Conservation (phyloP, 192 early-diverging fungal genomes). For the Martensiomyces pterosporus region DNA sequence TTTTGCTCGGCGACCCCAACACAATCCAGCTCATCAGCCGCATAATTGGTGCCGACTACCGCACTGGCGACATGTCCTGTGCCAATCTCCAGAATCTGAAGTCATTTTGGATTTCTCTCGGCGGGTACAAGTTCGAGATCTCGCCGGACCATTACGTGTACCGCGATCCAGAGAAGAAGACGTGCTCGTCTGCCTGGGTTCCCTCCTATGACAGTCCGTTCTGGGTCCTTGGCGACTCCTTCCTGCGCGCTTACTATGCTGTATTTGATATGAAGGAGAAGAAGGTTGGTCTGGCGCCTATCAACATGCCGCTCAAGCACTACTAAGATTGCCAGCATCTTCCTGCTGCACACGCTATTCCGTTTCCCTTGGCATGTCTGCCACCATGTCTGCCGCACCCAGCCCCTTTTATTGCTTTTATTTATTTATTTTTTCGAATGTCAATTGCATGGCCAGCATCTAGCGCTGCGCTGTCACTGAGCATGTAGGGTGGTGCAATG, state of each 20-base stretch:
- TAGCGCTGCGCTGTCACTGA: too few species aligned
- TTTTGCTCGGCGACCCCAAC: slow-evolving; percentile 43
- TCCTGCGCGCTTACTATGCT: slow-evolving; percentile 49
- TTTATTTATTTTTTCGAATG: slow-evolving; percentile 1
- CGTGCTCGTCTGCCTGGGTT: slow-evolving; percentile 47
- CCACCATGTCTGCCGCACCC: too few species aligned
- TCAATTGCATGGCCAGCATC: too few species aligned
- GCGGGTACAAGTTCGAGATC: slow-evolving; percentile 47
- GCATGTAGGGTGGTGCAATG: too few species aligned
- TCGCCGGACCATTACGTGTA: slow-evolving; percentile 45
- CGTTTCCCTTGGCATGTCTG: too few species aligned
- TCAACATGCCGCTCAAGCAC: slow-evolving; percentile 46
- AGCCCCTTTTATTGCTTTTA: slow-evolving; percentile 1
- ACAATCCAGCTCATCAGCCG: slow-evolving; percentile 46
- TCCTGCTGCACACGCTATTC: background rate
- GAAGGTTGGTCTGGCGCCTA: slow-evolving; percentile 48
- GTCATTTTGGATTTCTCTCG: slow-evolving; percentile 44
- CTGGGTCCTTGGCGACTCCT: slow-evolving; percentile 52
- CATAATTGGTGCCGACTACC: slow-evolving; percentile 50
- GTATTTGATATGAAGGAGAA: slow-evolving; percentile 50
- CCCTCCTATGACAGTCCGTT: slow-evolving; percentile 48
- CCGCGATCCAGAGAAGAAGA: slow-evolving; percentile 38
- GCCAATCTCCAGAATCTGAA: slow-evolving; percentile 32
- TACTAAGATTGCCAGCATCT: slow-evolving; percentile 15
- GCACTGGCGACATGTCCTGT: slow-evolving; percentile 47